A percentile compares a stretch with the other conserved stretches of the same genome.
phyloP scores from a whole-genome alignment of 371 early-diverging fungal genomes.

The Haplosporangium sp. region DNA sequence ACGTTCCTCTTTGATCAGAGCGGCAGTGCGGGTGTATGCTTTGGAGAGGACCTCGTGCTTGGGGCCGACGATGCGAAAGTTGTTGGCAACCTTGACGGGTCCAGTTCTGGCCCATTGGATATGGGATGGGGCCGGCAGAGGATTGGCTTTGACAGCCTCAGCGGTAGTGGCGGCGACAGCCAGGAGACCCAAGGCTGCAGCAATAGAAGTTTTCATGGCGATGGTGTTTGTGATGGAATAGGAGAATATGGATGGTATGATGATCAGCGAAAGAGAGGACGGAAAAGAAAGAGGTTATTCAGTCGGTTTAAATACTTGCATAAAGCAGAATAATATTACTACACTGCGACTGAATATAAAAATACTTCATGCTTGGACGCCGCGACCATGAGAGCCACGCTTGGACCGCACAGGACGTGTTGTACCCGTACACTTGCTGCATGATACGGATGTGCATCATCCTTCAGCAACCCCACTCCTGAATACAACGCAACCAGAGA shows the following conservation, averaged over 20 bases:
- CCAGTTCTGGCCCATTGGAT: constrained; percentile 38
- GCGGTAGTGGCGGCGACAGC: constrained; percentile 22
- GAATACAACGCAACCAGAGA: no score
- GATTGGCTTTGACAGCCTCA: constrained; percentile 53
- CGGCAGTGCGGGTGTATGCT: constrained; percentile 41
- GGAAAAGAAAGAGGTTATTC: no score
- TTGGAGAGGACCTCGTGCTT: constrained; percentile 31
- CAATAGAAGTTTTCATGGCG: constrained; percentile 41
- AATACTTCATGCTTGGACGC: no score
- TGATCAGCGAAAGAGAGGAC: not conserved
- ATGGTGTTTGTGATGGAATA: not conserved
- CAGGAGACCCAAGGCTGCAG: constrained; percentile 44
- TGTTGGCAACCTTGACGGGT: constrained; percentile 33
- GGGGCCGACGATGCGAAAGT: constrained; percentile 39
- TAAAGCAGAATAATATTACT: not conserved
- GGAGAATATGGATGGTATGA: not conserved
- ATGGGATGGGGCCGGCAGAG: constrained; percentile 38
- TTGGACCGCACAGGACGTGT: no score
- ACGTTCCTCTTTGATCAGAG: constrained; percentile 42
- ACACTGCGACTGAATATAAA: no score
- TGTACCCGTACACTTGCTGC: no score
- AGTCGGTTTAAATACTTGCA: no score
- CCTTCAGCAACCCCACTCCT: no score
- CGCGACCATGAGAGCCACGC: no score
- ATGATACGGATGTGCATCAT: no score